Percentiles rank a stretch among this genome's conserved stretches.
Evolutionary conservation across 1,284 basidiomycete species (phyloP).

Genomic region (Tylopilus sp.): DNA sequence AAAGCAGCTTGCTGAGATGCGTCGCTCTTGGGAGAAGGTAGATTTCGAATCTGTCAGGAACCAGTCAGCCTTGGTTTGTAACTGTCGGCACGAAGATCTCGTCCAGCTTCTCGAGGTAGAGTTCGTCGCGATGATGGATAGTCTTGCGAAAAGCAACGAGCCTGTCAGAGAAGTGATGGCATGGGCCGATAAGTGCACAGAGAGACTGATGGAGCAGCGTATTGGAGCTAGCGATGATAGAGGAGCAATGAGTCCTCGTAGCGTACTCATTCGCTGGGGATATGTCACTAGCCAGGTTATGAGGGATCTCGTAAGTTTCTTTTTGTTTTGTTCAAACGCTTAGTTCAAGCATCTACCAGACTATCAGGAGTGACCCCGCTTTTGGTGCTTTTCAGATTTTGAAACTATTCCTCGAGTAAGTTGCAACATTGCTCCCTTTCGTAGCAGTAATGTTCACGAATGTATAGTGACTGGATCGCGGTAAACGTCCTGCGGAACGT

Average conservation of each 20-base stretch:
- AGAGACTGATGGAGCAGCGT: conserved; percentile 69
- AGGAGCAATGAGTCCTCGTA: conserved; percentile 78
- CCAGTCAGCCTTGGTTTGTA: conserved; percentile 86
- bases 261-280: conserved; percentile 83
- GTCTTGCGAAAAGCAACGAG: conserved; percentile 65
- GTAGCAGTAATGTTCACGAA: conserved; percentile 21
- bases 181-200: conserved; percentile 86
- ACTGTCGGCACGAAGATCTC: conserved; percentile 84
- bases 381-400: conserved; percentile 88
- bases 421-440: conserved; percentile 17
- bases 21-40: conserved; percentile 78
- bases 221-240: conserved; percentile 63
- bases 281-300: conserved; percentile 89
- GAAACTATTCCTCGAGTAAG: conserved; percentile 84
- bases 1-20: conserved; percentile 82
- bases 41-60: conserved; percentile 88
- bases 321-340: background rate
- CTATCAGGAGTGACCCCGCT: conserved; percentile 83
- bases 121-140: conserved; percentile 74
- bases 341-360: conserved; percentile 43
- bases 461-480: conserved; percentile 77
- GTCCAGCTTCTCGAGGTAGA: conserved; percentile 81
- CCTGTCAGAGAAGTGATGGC: conserved; percentile 84
- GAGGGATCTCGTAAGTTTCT: conserved; percentile 68
- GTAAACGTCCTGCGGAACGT: conserved; percentile 82